Evolutionary conservation across 2,329 filamentous ascomycete species (phyloP).

Genomic region (Diplodia corticola): DNA sequence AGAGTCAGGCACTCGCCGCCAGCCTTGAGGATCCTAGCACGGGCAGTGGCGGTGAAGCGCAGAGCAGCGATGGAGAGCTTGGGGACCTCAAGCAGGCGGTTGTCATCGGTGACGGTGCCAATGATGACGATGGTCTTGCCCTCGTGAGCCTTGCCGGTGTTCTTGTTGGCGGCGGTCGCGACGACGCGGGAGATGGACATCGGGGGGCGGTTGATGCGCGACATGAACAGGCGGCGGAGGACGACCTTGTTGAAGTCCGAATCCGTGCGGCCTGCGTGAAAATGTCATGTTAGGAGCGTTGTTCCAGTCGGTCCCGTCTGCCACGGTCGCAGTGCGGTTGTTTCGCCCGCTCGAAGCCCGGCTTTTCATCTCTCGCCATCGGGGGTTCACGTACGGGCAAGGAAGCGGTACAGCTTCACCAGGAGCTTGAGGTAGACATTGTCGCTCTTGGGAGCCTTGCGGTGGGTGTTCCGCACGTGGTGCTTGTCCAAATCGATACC

Average conservation of each 20-base stretch:
- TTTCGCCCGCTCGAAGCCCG: neutral
- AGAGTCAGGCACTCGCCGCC: slow-evolving; percentile 95
- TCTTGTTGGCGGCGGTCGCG: slow-evolving; percentile 54
- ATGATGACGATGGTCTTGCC: slow-evolving; percentile 90
- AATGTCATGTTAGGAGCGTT: neutral
- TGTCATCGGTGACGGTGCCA: slow-evolving; percentile 96
- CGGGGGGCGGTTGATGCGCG: slow-evolving; percentile 87
- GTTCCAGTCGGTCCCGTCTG: neutral
- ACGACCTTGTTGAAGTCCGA: slow-evolving; percentile 98
- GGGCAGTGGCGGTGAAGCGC: slow-evolving; percentile 93
- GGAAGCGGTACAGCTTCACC: slow-evolving; percentile 97
- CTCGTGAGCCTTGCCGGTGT: slow-evolving; percentile 56
- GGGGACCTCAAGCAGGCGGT: slow-evolving; percentile 78
- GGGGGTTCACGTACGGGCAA: slow-evolving; percentile 71
- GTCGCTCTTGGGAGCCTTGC: slow-evolving; percentile 95
- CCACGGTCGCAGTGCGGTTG: neutral
- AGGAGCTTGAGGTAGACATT: slow-evolving; percentile 97
- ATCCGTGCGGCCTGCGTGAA: slow-evolving; percentile 79
- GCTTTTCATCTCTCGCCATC: neutral
- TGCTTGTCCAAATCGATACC: slow-evolving; percentile 55
- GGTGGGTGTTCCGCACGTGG: slow-evolving; percentile 70
- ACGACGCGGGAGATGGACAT: slow-evolving; percentile 93
- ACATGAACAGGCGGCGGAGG: slow-evolving; percentile 96
- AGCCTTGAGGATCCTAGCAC: slow-evolving; percentile 87
- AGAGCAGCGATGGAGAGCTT: slow-evolving; percentile 94